phyloP scores from a whole-genome alignment of 78 protist species.

The Dictyostelium firmibasis region DNA sequence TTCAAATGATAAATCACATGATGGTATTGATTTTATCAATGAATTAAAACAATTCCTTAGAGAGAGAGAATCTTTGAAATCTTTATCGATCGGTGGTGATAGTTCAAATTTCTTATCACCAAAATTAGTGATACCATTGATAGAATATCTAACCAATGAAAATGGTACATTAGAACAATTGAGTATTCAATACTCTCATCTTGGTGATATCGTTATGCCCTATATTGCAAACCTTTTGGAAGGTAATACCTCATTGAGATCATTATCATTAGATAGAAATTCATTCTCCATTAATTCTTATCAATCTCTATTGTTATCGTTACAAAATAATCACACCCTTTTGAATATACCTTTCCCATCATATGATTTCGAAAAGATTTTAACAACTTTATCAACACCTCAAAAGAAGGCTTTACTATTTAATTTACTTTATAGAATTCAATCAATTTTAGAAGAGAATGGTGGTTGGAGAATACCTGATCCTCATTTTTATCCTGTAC shows the following conservation, averaged over 20 bases:
- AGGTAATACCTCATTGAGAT: not conserved
- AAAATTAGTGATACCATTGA: not conserved
- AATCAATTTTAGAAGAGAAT: constrained; percentile 17
- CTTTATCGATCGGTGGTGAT: not conserved
- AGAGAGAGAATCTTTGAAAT: not conserved
- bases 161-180: constrained; percentile 10
- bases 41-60: not conserved
- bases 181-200: not conserved
- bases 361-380: constrained; percentile 15
- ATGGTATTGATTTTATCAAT: constrained; percentile 14
- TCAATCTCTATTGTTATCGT: constrained; percentile 11
- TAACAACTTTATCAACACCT: not conserved
- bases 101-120: not conserved
- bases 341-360: constrained; percentile 21
- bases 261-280: constrained; percentile 20
- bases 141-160: not conserved
- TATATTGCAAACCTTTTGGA: constrained; percentile 14
- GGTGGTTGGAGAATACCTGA: not conserved
- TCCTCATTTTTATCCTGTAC: constrained; percentile 19
- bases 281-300: constrained; percentile 7
- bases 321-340: constrained; percentile 24
- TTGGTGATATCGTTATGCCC: not conserved
- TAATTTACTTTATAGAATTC: not conserved
- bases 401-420: not conserved
- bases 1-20: not conserved